Evolutionary conservation across 768 basidiomycete genomes (phyloP).

Genomic region (Butyriboletus loyo): DNA sequence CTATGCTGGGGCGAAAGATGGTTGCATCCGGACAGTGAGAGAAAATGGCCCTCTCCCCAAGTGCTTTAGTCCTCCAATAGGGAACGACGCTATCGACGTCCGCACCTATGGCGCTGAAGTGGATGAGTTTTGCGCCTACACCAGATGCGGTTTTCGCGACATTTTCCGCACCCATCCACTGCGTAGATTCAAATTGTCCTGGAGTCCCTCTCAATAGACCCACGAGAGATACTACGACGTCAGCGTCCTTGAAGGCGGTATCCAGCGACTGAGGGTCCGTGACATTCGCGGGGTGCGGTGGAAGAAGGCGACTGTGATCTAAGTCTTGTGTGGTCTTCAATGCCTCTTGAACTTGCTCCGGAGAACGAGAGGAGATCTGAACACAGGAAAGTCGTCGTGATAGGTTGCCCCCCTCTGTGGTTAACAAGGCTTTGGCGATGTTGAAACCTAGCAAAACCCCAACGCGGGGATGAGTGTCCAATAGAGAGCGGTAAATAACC

Average conservation of each 20-base stretch:
- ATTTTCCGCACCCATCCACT: conserved; percentile 64
- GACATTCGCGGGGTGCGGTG: conserved; percentile 49
- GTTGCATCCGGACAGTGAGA: conserved; percentile 48
- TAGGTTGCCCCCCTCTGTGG: conserved; percentile 23
- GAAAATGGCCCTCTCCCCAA: conserved; percentile 58
- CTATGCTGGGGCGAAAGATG: conserved; percentile 66
- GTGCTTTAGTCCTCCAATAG: conserved; percentile 60
- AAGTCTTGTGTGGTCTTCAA: conserved; percentile 33
- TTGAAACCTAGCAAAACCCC: conserved; percentile 46
- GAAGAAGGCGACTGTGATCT: conserved; percentile 37
- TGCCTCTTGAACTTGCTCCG: conserved; percentile 37
- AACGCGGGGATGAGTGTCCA: neutral
- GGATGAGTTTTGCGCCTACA: conserved; percentile 56
- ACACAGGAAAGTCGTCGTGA: conserved; percentile 29
- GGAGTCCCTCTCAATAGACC: conserved; percentile 61
- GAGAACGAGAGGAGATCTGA: conserved; percentile 60
- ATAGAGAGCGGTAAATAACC: conserved; percentile 1
- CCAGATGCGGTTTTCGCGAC: conserved; percentile 53
- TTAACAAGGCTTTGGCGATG: conserved; percentile 53
- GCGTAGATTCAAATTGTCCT: conserved; percentile 55
- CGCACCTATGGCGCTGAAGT: conserved; percentile 78
- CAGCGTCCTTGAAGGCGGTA: conserved; percentile 52
- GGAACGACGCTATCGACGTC: conserved; percentile 52
- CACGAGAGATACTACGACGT: conserved; percentile 63
- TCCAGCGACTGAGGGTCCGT: conserved; percentile 44